phyloP scores from a whole-genome alignment of 1,284 basidiomycete species.

The Microbotryum lychnidis-dioicae region DNA sequence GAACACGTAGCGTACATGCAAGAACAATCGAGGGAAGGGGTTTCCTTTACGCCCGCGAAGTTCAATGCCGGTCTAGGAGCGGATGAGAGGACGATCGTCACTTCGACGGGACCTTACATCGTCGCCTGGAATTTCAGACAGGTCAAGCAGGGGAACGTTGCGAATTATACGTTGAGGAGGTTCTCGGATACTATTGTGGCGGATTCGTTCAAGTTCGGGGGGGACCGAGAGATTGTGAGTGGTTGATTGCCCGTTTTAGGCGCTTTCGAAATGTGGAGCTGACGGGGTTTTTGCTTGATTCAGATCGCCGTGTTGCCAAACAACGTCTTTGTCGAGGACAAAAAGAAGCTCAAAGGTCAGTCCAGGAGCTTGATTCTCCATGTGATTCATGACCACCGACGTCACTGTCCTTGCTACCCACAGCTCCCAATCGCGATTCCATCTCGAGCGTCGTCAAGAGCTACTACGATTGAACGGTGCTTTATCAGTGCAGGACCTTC shows the following conservation, averaged over 20 bases:
- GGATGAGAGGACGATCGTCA: slow-evolving; percentile 91
- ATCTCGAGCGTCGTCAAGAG: slow-evolving; percentile 16
- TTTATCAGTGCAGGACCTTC: no score
- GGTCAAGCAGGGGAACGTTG: slow-evolving; percentile 80
- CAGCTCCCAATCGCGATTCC: slow-evolving; percentile 61
- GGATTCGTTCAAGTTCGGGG: slow-evolving; percentile 91
- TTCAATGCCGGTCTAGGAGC: slow-evolving; percentile 73
- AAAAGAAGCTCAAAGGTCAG: slow-evolving; percentile 78
- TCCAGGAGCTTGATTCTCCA: no score
- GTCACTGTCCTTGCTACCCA: slow-evolving; percentile 43
- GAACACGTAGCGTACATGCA: slow-evolving; percentile 97
- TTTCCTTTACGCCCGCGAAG: slow-evolving; percentile 88
- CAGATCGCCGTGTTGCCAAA: slow-evolving; percentile 79
- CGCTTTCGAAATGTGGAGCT: background rate
- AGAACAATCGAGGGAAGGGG: slow-evolving; percentile 47
- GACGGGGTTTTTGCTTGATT: background rate
- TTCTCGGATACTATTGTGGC: slow-evolving; percentile 92
- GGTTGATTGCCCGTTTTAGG: background rate
- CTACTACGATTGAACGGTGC: no score
- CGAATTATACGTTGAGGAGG: slow-evolving; percentile 78
- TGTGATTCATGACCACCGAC: background rate
- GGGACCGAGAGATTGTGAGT: slow-evolving; percentile 72
- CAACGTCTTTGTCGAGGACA: slow-evolving; percentile 88
- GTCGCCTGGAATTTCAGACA: slow-evolving; percentile 67
- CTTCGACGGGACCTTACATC: slow-evolving; percentile 89